phyloP scores from a whole-genome alignment of 2,329 filamentous ascomycete species.

The Graphilbum fragrans region DNA sequence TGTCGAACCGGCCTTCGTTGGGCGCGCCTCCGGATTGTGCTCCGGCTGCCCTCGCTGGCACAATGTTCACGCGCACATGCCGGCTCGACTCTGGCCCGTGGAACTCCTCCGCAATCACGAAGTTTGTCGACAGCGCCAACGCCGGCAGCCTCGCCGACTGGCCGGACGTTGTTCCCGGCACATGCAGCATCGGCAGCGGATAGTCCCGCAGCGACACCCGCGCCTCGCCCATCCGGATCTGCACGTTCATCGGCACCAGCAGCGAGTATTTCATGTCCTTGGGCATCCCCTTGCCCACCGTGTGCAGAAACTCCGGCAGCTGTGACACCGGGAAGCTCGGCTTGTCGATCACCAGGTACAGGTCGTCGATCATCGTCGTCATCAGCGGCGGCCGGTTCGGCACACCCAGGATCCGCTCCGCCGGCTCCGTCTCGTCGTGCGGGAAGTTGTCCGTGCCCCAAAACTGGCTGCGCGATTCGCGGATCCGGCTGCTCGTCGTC shows the following conservation, averaged over 20 bases:
- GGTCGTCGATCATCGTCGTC: conserved; percentile 67
- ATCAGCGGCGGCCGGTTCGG: conserved; percentile 76
- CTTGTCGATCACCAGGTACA: conserved; percentile 80
- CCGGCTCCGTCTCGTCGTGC: conserved; percentile 67
- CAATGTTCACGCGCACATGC: conserved; percentile 69
- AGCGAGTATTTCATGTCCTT: conserved; percentile 82
- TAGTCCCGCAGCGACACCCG: conserved; percentile 85
- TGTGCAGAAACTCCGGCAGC: conserved; percentile 72
- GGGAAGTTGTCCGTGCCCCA: conserved; percentile 73
- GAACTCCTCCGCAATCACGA: conserved; percentile 92
- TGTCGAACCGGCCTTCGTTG: conserved; percentile 56
- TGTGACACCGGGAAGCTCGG: conserved; percentile 79
- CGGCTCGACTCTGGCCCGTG: conserved; percentile 69
- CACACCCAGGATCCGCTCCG: conserved; percentile 74
- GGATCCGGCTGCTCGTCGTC: conserved; percentile 60
- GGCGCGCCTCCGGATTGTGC: conserved; percentile 36
- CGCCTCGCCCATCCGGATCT: conserved; percentile 82
- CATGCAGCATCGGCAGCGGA: conserved; percentile 80
- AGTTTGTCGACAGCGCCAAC: conserved; percentile 75
- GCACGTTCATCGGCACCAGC: conserved; percentile 78
- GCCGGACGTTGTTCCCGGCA: conserved; percentile 67
- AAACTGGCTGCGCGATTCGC: conserved; percentile 66
- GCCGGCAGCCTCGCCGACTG: conserved; percentile 74
- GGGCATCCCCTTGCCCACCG: conserved; percentile 94
- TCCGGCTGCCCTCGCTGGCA: conserved; percentile 68